Evolutionary conservation across 176 grass and related monocot species (phyloP), one percentile per base, ranked within the genome.

Genomic region (Eleusine indica): DNA sequence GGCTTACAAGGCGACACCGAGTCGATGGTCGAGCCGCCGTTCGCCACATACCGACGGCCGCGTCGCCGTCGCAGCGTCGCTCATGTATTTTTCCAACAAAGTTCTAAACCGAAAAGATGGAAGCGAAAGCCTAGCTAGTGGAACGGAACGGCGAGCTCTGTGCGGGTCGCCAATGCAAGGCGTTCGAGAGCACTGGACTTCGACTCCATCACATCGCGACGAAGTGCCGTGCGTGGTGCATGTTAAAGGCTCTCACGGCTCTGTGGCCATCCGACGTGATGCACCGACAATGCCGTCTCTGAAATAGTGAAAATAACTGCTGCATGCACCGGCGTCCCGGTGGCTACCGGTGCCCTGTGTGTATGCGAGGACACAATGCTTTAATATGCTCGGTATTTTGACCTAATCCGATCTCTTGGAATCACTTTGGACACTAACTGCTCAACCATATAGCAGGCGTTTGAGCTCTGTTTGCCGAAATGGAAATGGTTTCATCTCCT

Each of bases 201-300:
- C 7, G 42, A 48, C 48, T 65, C 68, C 42, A 32, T 72, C 63
- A 70, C 71, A 18, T 56, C 71, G 44, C 22, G 66, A 71, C 12
- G 14, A 53, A 44, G 5, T 69, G 43, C 28, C 75, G 60, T 5
- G 10, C 18, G 6, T 15, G 39, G 15, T 70, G 79, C 71, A 53
- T 40, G 82, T 53, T 73, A 82, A 86, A 48, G 83, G 58, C 66
- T 71, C 63, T 77, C 83, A 81, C 82, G 77, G 63, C 41, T 35
- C 77, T 62, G 70, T 73, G 22, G 47, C 28, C 77, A 43, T 65
- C 77, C 53, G 42, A 32, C 70, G 78, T 87, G 85, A 87, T n/a
- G 13, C 52, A 65, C 56, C 78, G 83, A 77, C 71, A 66, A 10
- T 46, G 73, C 73, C 83, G 66, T 60, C 66, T 37, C 65, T 6